Evolutionary conservation across 306 rosid species (phyloP).

Genomic region (Begonia loranthoides): DNA sequence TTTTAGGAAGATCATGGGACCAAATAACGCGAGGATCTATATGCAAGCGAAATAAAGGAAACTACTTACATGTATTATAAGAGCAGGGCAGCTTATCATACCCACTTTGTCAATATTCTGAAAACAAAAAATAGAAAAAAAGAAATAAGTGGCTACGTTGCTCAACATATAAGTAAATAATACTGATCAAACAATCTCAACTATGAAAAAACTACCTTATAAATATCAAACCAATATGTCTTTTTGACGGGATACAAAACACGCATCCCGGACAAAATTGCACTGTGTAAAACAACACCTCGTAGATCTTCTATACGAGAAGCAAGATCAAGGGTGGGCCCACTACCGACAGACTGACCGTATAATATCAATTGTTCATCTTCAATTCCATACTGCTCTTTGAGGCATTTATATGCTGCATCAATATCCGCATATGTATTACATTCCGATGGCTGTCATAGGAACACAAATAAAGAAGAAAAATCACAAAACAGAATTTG

Average conservation of each 20-base stretch:
- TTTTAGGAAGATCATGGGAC: no score
- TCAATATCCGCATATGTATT: conserved; percentile 91
- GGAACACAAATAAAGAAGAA: conserved; percentile 23
- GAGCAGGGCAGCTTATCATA: conserved; percentile 61
- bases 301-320: conserved; percentile 60
- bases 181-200: background rate
- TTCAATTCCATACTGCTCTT: conserved; percentile 68
- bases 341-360: conserved; percentile 95
- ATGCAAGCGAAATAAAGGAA: no score
- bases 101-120: conserved; percentile 89
- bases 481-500: background rate
- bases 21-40: no score
- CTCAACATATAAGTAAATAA: background rate
- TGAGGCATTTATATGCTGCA: conserved; percentile 80
- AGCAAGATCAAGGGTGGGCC: conserved; percentile 89
- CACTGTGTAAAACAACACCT: conserved; percentile 84
- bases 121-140: conserved; percentile 3
- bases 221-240: conserved; percentile 91
- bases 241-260: conserved; percentile 84
- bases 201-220: conserved; percentile 38
- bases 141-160: background rate
- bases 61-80: conserved; percentile 78
- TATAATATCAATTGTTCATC: conserved; percentile 79
- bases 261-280: conserved; percentile 81
- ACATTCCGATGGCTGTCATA: conserved; percentile 83